These are phyloP conservation scores for Abrus pulchellus DNA, from an alignment of 306 rosid genomes.

Conservation along the genomic window DNA sequence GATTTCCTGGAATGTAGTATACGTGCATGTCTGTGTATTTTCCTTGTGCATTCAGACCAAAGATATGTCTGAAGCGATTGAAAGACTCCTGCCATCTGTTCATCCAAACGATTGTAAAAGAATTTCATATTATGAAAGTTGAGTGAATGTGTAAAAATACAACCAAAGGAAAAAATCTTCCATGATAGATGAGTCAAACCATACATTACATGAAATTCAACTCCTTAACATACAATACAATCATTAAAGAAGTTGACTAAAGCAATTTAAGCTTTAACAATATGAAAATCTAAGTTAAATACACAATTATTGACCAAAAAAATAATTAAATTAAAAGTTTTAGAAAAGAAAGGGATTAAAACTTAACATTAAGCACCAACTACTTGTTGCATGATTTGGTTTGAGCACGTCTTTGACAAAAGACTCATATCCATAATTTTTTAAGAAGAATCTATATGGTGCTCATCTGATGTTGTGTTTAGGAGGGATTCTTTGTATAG, in stretches of 20 bases:
- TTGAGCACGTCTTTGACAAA: slow-evolving; percentile 2
- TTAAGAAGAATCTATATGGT: neutral
- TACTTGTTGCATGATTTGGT: neutral
- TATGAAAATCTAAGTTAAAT: slow-evolving; percentile 27
- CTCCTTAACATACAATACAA: slow-evolving; percentile 11
- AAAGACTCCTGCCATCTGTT: slow-evolving; percentile 81
- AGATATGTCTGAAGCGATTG: slow-evolving; percentile 72
- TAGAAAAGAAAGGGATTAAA: slow-evolving; percentile 12
- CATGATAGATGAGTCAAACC: slow-evolving; percentile 9
- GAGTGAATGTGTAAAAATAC: slow-evolving; percentile 26
- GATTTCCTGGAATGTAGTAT: slow-evolving; percentile 80
- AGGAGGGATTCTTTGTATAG: neutral
- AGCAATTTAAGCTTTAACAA: slow-evolving; percentile 33
- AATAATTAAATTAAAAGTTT: slow-evolving; percentile 7
- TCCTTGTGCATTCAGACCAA: slow-evolving; percentile 65
- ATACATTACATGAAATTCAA: slow-evolving; percentile 16
- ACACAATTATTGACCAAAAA: slow-evolving; percentile 11
- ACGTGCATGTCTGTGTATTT: slow-evolving; percentile 57
- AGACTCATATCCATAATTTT: slow-evolving; percentile 28
- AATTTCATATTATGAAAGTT: slow-evolving; percentile 42
- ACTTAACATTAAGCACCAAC: slow-evolving; percentile 6
- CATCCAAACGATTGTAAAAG: slow-evolving; percentile 48
- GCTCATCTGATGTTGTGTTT: slow-evolving; percentile 6
- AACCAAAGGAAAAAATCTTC: slow-evolving; percentile 18
- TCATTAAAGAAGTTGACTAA: slow-evolving; percentile 8